These are phyloP conservation scores for Candida orba DNA, from an alignment of 805 yeast species.

Conservation along the genomic window DNA sequence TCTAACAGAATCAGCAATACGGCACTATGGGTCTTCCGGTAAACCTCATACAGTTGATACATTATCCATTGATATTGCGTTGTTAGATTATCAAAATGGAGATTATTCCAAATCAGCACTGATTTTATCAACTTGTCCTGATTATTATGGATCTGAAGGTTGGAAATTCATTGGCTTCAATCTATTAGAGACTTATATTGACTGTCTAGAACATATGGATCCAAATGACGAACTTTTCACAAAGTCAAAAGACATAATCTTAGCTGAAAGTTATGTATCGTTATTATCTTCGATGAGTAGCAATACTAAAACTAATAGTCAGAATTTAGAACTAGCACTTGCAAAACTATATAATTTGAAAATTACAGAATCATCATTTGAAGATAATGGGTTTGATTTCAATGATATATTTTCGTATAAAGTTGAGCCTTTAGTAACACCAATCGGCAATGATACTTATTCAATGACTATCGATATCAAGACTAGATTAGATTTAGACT, in stretches of 20 bases:
- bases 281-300: slow-evolving; percentile 5
- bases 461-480: slow-evolving; percentile 5
- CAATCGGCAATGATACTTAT: slow-evolving; percentile 11
- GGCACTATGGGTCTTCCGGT: slow-evolving; percentile 41
- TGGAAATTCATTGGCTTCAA: slow-evolving; percentile 69
- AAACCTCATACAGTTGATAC: slow-evolving; percentile 64
- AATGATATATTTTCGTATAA: slow-evolving; percentile 9
- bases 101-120: slow-evolving; percentile 55
- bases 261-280: slow-evolving; percentile 8
- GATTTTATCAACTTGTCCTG: slow-evolving; percentile 62
- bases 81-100: slow-evolving; percentile 50
- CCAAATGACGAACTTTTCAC: slow-evolving; percentile 20
- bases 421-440: slow-evolving; percentile 4
- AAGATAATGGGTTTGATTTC: slow-evolving; percentile 1
- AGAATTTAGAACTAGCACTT: background rate
- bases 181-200: slow-evolving; percentile 59
- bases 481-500: slow-evolving; percentile 12
- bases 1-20: slow-evolving; percentile 50
- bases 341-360: background rate
- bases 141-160: slow-evolving; percentile 56
- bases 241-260: slow-evolving; percentile 1
- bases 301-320: background rate
- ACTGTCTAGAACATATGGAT: slow-evolving; percentile 48
- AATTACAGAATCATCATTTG: background rate
- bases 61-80: slow-evolving; percentile 72